Evolutionary conservation across 176 grass and related monocot genomes (phyloP).

Genomic region (Coix lacrymajobi): DNA sequence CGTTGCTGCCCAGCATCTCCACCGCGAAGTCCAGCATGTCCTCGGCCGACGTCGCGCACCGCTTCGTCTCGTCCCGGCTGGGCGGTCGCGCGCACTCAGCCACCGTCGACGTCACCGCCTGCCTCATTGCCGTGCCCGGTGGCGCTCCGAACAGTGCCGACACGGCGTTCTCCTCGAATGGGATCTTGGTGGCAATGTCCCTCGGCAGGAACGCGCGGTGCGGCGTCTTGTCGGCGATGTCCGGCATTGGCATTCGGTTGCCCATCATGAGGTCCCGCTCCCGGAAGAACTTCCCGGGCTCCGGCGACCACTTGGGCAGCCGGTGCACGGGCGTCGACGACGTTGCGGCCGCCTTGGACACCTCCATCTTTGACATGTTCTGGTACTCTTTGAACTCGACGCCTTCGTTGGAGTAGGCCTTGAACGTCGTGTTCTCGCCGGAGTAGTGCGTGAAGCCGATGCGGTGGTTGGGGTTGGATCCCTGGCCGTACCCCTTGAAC

Average conservation of each 20-base stretch:
- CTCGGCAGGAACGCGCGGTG: slow-evolving; percentile 47
- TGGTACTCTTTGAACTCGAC: slow-evolving; percentile 58
- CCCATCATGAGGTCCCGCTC: slow-evolving; percentile 43
- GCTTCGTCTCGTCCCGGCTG: slow-evolving; percentile 52
- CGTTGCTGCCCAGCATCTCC: slow-evolving; percentile 42
- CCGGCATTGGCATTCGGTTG: slow-evolving; percentile 53
- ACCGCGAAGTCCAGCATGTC: slow-evolving; percentile 66
- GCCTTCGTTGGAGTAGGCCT: slow-evolving; percentile 50
- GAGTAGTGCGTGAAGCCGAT: slow-evolving; percentile 47
- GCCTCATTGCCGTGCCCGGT: slow-evolving; percentile 38
- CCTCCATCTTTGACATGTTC: slow-evolving; percentile 46
- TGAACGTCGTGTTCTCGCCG: slow-evolving; percentile 48
- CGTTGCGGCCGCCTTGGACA: not conserved
- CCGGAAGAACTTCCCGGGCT: slow-evolving; percentile 60
- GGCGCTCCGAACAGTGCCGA: slow-evolving; percentile 32
- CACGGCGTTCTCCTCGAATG: slow-evolving; percentile 30
- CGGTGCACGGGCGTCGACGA: not conserved
- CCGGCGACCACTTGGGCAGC: slow-evolving; percentile 32
- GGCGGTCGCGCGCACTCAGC: slow-evolving; percentile 42
- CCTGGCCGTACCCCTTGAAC: slow-evolving; percentile 60
- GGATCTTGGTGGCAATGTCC: slow-evolving; percentile 42
- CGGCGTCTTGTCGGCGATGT: slow-evolving; percentile 47
- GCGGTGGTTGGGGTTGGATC: slow-evolving; percentile 55
- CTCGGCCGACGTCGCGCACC: slow-evolving; percentile 52
- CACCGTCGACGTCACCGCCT: slow-evolving; percentile 42